phyloP scores from a whole-genome alignment of 148 eudicot species.

The Rhododendron simsii region DNA sequence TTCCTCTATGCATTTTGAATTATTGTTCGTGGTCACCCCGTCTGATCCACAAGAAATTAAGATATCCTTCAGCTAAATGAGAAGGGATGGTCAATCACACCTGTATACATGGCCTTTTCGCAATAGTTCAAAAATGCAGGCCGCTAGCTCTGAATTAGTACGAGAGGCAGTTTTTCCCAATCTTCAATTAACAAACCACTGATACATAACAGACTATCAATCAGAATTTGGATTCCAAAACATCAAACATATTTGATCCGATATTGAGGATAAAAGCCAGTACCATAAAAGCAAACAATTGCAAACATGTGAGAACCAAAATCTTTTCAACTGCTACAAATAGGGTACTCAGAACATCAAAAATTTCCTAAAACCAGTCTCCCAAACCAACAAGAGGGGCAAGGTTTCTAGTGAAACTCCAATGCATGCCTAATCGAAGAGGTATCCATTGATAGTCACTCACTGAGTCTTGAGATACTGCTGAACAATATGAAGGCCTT shows the following conservation, averaged over 20 bases:
- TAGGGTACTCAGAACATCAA: constrained; percentile 1
- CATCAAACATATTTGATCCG: neutral
- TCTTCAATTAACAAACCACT: neutral
- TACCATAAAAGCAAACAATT: neutral
- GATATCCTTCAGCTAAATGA: too few species aligned
- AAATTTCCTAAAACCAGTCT: neutral
- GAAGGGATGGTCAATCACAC: too few species aligned
- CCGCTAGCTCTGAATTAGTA: neutral
- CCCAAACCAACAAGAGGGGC: neutral
- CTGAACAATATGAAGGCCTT: constrained; percentile 59
- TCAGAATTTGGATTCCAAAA: neutral
- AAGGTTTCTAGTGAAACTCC: neutral
- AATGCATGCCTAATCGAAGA: neutral
- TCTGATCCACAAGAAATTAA: too few species aligned
- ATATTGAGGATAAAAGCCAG: neutral
- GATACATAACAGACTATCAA: neutral
- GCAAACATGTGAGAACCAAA: neutral
- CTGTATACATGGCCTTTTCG: too few species aligned
- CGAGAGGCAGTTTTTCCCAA: neutral
- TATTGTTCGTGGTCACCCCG: too few species aligned
- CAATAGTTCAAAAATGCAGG: too few species aligned
- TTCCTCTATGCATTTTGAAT: too few species aligned
- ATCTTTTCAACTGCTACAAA: neutral
- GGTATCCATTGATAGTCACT: neutral
- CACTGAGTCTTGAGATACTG: constrained; percentile 54